These are phyloP conservation scores for Aspergillus quadricinctus DNA, from an alignment of 2,329 filamentous ascomycete genomes.

Conservation along the genomic window DNA sequence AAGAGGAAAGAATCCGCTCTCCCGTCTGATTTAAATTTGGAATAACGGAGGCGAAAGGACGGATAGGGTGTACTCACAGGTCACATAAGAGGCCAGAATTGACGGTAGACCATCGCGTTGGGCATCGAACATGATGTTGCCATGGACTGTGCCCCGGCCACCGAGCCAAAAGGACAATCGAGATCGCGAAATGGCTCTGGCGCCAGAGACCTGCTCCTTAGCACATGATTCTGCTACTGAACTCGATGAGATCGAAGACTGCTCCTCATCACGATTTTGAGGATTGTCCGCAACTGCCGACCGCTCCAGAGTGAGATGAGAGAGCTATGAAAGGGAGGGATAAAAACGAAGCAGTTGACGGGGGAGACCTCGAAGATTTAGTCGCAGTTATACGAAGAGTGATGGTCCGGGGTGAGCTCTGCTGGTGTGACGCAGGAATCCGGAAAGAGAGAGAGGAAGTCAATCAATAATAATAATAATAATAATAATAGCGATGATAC, in stretches of 20 bases:
- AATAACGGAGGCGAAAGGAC: slow-evolving; percentile 8
- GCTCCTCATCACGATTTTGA: slow-evolving; percentile 14
- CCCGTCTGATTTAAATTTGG: not conserved
- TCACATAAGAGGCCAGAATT: slow-evolving; percentile 29
- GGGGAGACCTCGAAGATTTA: not conserved
- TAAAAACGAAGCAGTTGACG: not conserved
- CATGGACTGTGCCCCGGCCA: slow-evolving; percentile 30
- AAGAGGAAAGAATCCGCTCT: slow-evolving; percentile 1
- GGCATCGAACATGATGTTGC: slow-evolving; percentile 42
- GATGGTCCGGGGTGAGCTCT: not conserved
- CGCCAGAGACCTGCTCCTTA: slow-evolving; percentile 28
- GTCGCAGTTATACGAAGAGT: not conserved
- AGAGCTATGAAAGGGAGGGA: slow-evolving; percentile 1
- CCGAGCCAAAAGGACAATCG: slow-evolving; percentile 28
- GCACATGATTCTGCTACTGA: slow-evolving; percentile 36
- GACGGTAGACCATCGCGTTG: slow-evolving; percentile 34
- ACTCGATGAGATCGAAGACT: slow-evolving; percentile 12
- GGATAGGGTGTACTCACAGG: slow-evolving; percentile 28
- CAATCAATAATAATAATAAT: not conserved
- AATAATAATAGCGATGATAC: not conserved
- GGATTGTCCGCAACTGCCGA: slow-evolving; percentile 12
- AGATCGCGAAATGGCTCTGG: slow-evolving; percentile 36
- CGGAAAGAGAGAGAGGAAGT: not conserved
- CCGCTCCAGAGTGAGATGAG: slow-evolving; percentile 15
- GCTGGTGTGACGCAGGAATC: not conserved